Percentiles rank a stretch among this genome's conserved stretches.
phyloP scores from a whole-genome alignment of 345 rosid species.

The Raphanus sativus region DNA sequence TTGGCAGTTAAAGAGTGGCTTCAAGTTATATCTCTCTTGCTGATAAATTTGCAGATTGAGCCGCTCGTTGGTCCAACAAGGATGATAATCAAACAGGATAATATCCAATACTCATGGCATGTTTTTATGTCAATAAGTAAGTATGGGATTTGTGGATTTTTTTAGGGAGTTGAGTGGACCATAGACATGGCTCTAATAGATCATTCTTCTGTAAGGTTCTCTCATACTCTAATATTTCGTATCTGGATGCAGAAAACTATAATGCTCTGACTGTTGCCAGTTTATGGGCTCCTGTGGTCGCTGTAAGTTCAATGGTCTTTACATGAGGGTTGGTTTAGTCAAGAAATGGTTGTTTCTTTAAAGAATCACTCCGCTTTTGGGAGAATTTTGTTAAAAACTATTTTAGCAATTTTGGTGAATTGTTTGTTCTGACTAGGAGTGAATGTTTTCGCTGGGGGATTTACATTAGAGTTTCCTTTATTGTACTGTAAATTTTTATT shows the following conservation, averaged over 20 bases:
- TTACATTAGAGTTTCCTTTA: slow-evolving; percentile 12
- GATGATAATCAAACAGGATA: slow-evolving; percentile 48
- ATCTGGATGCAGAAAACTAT: slow-evolving; percentile 80
- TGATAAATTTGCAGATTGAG: slow-evolving; percentile 58
- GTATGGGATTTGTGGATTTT: slow-evolving; percentile 8
- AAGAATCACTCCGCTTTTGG: slow-evolving; percentile 1
- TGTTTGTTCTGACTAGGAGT: slow-evolving; percentile 19
- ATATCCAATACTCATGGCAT: slow-evolving; percentile 85
- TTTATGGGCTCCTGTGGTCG: slow-evolving; percentile 91
- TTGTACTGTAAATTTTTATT: slow-evolving; percentile 15
- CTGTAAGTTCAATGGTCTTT: slow-evolving; percentile 59
- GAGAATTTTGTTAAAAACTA: slow-evolving; percentile 1
- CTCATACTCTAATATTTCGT: slow-evolving; percentile 24
- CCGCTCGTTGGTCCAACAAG: slow-evolving; percentile 84
- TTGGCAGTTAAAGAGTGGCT: slow-evolving; percentile 7
- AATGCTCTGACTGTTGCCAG: slow-evolving; percentile 77
- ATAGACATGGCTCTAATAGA: neutral
- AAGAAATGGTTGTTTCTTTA: slow-evolving; percentile 3
- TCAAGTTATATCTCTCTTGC: slow-evolving; percentile 6
- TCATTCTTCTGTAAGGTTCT: slow-evolving; percentile 11
- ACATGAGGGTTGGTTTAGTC: neutral
- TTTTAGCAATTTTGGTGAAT: slow-evolving; percentile 13
- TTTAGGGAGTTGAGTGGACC: too few species aligned
- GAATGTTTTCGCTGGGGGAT: slow-evolving; percentile 1
- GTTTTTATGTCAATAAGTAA: slow-evolving; percentile 84